Evolutionary conservation across 2,329 filamentous ascomycete genomes (phyloP), one percentile per base, ranked within the genome.

Genomic region (Zymoseptoria brevis): DNA sequence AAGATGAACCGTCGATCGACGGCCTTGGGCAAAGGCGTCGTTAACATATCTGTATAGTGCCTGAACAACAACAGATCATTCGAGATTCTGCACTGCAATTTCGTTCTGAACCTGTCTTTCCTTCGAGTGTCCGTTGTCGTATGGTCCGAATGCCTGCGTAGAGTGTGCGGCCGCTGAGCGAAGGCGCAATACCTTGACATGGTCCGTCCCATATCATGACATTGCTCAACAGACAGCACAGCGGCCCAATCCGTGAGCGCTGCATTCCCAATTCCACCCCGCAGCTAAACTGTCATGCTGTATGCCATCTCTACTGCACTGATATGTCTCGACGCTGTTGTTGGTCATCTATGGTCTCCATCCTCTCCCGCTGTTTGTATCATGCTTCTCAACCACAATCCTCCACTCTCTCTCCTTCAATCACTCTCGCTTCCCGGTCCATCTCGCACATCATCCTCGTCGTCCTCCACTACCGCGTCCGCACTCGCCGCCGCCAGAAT

Each of bases 401-500:
- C n/a, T n/a, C 19, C 19, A 24, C 50, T 13, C 13, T 24, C 22
- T 49, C n/a, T 30, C 54, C 24, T 60, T 70, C 65, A 74, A 60
- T 80, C 78, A 64, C 77, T 80, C 62, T 75, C 79, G 60, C 77
- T 80, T 8, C 77, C 79, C 9, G 72, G 74, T 22, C 75, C 75
- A 57, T 70, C 62, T 5, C 58, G 63, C 8, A 68, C 67, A 29
- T 70, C 77, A 54, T 77, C 77, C 26, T 73, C 73, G 50, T 75
- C 72, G 35, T 79, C 77, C 6, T 74, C 72, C 51, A 21, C 51
- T 21, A 53, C 22, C n/a, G 51, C 51, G 45, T 80, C 78, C 53
- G 79, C 77, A 49, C 73, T 67, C n/a, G 81, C 76, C 19, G 80
- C 74, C 64, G 80, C 73, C 6, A 83, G 79, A 69, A 89, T 88